A percentile compares a stretch with the other conserved stretches of the same genome.
Conservation (phyloP, 1,284 basidiomycete genomes). For the Ceratobasidium sp. region DNA sequence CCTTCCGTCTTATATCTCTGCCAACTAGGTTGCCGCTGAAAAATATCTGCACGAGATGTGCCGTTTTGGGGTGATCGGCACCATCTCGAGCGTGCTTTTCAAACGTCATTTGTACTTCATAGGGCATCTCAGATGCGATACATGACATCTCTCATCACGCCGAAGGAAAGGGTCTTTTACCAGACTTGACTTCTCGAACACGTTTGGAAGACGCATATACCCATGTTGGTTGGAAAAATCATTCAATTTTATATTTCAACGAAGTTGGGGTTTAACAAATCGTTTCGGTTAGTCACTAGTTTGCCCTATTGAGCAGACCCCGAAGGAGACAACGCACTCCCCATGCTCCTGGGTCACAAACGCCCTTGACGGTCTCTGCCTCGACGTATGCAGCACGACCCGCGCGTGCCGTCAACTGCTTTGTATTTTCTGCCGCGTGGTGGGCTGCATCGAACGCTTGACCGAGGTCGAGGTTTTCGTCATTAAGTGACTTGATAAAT, state of each 20-base stretch:
- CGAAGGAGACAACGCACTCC: conserved; percentile 35
- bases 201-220: conserved; percentile 34
- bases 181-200: conserved; percentile 29
- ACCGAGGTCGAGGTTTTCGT: conserved; percentile 48
- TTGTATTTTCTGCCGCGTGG: conserved; percentile 76
- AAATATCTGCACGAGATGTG: neutral
- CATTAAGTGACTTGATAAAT: conserved; percentile 64
- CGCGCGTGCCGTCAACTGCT: conserved; percentile 80
- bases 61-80: conserved; percentile 2
- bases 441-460: conserved; percentile 69
- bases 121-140: neutral
- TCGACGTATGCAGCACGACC: conserved; percentile 91
- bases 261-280: neutral
- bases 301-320: conserved; percentile 3
- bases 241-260: neutral
- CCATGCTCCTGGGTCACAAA: conserved; percentile 78
- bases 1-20: conserved; percentile 8
- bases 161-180: neutral
- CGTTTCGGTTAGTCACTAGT: neutral
- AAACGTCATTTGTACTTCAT: conserved; percentile 38
- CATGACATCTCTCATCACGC: neutral
- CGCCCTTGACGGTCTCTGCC: conserved; percentile 68
- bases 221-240: neutral
- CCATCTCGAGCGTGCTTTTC: conserved; percentile 5
- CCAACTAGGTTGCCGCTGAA: conserved; percentile 17